Conservation (phyloP, 805 yeast genomes). For the Monosporozyma yasuniensis region DNA sequence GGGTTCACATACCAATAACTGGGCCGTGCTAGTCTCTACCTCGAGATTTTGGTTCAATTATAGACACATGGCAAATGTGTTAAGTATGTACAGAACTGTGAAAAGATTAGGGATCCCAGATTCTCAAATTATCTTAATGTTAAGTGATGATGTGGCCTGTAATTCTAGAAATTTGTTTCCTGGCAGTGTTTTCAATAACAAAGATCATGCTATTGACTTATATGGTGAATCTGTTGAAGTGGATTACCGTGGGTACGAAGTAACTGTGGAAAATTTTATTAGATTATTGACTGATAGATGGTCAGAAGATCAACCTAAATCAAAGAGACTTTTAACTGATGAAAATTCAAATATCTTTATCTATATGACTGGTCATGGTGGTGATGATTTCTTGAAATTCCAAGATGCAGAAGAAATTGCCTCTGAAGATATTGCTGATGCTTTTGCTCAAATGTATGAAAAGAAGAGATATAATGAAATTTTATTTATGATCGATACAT, state of each 20-base stretch:
- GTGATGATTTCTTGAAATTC: conserved; percentile 91
- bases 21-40: conserved; percentile 89
- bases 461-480: conserved; percentile 92
- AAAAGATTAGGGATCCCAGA: conserved; percentile 96
- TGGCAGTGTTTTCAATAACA: conserved; percentile 90
- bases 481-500: conserved; percentile 95
- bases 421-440: conserved; percentile 92
- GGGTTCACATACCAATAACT: conserved; percentile 47
- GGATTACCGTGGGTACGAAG: conserved; percentile 95
- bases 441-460: conserved; percentile 94
- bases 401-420: conserved; percentile 98
- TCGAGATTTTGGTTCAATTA: conserved; percentile 98
- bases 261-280: conserved; percentile 94
- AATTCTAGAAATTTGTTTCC: conserved; percentile 94
- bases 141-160: conserved; percentile 95
- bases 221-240: conserved; percentile 94
- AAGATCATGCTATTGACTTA: conserved; percentile 82
- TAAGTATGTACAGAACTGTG: conserved; percentile 91
- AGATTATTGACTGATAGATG: conserved; percentile 89
- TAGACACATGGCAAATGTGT: conserved; percentile 93
- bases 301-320: conserved; percentile 89
- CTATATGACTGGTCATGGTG: conserved; percentile 98
- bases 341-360: conserved; percentile 90
- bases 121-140: conserved; percentile 91
- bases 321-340: conserved; percentile 84